A percentile compares a stretch with the other conserved stretches of the same genome.
Evolutionary conservation across 257 asterid genomes (phyloP).

Genomic region (Misopates orontium): DNA sequence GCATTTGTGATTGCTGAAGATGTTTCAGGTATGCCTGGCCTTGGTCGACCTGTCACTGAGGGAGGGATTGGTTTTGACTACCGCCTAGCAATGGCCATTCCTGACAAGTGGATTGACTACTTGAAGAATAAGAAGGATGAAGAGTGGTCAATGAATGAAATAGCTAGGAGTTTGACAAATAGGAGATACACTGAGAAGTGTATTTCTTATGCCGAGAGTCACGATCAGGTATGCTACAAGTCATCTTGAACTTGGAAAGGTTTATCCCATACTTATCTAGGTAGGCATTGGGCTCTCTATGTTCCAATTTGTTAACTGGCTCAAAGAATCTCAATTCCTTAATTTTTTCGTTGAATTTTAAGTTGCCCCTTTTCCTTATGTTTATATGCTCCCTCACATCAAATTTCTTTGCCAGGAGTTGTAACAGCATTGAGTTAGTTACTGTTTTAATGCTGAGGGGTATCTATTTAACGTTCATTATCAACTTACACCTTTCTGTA

Average conservation of each 20-base stretch:
- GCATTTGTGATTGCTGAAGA: conserved; percentile 94
- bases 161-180: conserved; percentile 78
- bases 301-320: neutral
- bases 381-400: conserved; percentile 15
- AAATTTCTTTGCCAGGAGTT: neutral
- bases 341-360: neutral
- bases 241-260: conserved; percentile 15
- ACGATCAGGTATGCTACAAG: conserved; percentile 73
- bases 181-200: conserved; percentile 93
- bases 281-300: conserved; percentile 18
- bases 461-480: neutral
- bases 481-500: conserved; percentile 17
- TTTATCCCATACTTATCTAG: conserved; percentile 1
- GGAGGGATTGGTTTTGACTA: conserved; percentile 96
- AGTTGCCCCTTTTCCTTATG: neutral
- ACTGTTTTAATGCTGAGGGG: conserved; percentile 1
- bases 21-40: conserved; percentile 98
- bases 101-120: conserved; percentile 95
- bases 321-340: neutral
- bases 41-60: conserved; percentile 74
- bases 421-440: neutral
- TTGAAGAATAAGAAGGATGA: conserved; percentile 75
- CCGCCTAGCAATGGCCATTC: conserved; percentile 96
- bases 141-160: conserved; percentile 87
- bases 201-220: conserved; percentile 97